phyloP scores from a whole-genome alignment of 1,284 basidiomycete species.

The Violaceomyces palustris region DNA sequence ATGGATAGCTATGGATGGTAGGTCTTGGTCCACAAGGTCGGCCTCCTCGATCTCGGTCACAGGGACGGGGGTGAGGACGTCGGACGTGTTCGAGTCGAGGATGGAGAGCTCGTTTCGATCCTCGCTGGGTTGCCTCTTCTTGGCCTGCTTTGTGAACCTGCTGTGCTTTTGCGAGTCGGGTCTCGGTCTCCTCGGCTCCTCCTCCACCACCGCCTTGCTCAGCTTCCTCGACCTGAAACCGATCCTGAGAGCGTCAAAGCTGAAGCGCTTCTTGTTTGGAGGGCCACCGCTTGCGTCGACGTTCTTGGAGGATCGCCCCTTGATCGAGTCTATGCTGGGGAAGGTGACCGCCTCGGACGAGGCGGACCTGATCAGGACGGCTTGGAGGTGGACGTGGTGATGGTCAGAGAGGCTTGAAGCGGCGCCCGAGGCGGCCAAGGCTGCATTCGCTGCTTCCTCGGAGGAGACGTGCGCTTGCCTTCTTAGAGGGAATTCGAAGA shows the following conservation, averaged over 20 bases:
- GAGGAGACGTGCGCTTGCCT: not conserved
- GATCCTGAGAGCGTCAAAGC: conserved; percentile 13
- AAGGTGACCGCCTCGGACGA: not conserved
- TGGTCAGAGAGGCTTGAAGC: not conserved
- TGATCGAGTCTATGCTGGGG: not conserved
- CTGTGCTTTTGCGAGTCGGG: conserved; percentile 11
- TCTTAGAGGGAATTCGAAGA: not conserved
- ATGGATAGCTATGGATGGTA: no score
- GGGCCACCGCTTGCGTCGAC: not conserved
- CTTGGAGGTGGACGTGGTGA: not conserved
- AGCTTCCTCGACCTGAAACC: no score
- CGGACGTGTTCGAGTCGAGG: not conserved
- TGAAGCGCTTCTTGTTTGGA: conserved; percentile 16
- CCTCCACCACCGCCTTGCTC: no score
- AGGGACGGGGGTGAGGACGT: not conserved
- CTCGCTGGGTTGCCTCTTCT: not conserved
- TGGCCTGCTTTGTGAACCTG: not conserved
- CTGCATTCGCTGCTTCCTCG: not conserved
- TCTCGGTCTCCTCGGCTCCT: no score
- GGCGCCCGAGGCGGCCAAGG: not conserved
- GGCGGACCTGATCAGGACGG: not conserved
- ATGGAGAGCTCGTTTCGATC: not conserved
- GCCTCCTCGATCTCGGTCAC: no score
- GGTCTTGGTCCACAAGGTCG: no score
- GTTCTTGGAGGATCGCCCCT: not conserved